Evolutionary conservation across 768 basidiomycete genomes (phyloP), one percentile per base, ranked within the genome.

Genomic region (Mycena capillaripes): DNA sequence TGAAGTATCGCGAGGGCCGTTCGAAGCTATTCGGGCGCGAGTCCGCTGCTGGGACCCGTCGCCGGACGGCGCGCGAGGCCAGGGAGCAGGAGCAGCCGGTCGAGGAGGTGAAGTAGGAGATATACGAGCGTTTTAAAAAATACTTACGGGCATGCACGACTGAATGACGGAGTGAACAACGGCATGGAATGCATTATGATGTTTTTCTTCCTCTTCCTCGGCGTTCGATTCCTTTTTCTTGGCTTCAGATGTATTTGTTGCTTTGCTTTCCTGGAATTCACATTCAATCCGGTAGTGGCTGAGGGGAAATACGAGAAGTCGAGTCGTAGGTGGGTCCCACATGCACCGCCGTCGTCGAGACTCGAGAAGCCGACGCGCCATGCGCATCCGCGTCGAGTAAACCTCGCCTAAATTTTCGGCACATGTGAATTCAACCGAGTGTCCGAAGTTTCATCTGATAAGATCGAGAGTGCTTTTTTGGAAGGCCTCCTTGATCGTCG

Each of bases 1-100:
- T 94, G 85, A 95, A 95, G 82, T 94, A 81, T 77, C 19, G 40
- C 30, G 75, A 92, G 91, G 92, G 92, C 44, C 89, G 92, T 46
- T 90, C 88, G n/a, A 90, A 80, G 63, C 66, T 93, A 59, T 79
- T 92, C 52, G 91, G 92, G 21, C 76, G 76, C 59, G 90, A 93
- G 78, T 89, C 88, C 17, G 86, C 86, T 0, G 86, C 86, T 16
- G 89, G 84, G 21, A 75, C 66, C 17, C 81, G 82, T 23, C 82
- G 79, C 19, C 80, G 82, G 21, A 66, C 73, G 19, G 77, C 68
- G 6, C 79, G 79, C 29, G 82, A 81, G 59, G 66, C 69, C 70
- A 65, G 7, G 59, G 58, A 16, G 40, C 68, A 52, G 52, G 57
- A 48, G 25, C 57, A 25, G 16, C 21, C 34, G 42, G 59, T 23